phyloP scores from a whole-genome alignment of 371 early-diverging fungal genomes.

The Actinomortierella ambigua region DNA sequence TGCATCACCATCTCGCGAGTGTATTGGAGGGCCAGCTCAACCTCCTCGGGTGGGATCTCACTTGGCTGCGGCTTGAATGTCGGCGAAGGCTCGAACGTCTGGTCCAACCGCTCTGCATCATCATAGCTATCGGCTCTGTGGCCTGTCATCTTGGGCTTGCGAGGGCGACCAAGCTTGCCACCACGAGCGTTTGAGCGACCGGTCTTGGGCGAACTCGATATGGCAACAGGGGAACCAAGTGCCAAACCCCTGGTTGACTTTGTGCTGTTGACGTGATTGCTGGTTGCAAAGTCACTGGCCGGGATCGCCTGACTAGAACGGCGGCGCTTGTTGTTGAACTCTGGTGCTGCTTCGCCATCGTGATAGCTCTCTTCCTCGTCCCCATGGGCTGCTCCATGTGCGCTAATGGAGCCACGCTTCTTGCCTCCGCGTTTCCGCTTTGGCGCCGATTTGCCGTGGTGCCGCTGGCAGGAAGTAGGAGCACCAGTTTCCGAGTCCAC shows the following conservation, averaged over 20 bases:
- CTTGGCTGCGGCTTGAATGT: too few relatives aligned
- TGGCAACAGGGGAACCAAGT: too few relatives aligned
- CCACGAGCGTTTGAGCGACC: too few relatives aligned
- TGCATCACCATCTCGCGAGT: slow-evolving; percentile 29
- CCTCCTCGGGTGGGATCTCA: slow-evolving; percentile 12
- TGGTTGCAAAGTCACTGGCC: too few relatives aligned
- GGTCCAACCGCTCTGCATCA: too few relatives aligned
- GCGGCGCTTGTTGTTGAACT: neutral
- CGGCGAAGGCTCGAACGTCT: too few relatives aligned
- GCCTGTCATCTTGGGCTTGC: too few relatives aligned
- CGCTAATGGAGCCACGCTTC: slow-evolving; percentile 10
- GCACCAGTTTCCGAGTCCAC: slow-evolving; percentile 21
- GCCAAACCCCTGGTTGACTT: too few relatives aligned
- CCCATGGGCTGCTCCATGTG: slow-evolving; percentile 10
- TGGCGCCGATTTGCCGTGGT: neutral
- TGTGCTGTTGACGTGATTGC: too few relatives aligned
- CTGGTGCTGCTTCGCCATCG: neutral
- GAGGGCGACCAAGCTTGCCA: too few relatives aligned
- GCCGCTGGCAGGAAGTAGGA: neutral
- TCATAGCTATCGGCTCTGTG: too few relatives aligned
- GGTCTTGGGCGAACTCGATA: too few relatives aligned
- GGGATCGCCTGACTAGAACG: neutral
- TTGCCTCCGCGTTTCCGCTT: slow-evolving; percentile 7
- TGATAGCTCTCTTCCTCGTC: slow-evolving; percentile 3
- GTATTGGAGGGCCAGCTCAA: slow-evolving; percentile 29